A percentile compares a stretch with the other conserved stretches of the same genome.
Conservation (phyloP, 2,329 filamentous ascomycete species). For the Fonsecaea pugnacius region DNA sequence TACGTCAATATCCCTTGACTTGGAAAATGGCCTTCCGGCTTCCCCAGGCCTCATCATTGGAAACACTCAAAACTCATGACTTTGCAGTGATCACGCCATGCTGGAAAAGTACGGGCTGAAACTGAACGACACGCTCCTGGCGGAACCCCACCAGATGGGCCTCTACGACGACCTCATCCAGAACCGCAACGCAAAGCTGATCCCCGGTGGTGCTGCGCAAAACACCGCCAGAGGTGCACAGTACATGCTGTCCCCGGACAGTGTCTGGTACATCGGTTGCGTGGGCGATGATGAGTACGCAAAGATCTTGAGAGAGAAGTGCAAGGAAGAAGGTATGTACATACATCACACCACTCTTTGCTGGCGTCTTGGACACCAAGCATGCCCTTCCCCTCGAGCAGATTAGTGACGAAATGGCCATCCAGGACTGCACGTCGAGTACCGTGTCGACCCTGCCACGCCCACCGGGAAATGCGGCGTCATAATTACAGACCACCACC, state of each 20-base stretch:
- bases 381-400: neutral
- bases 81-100: constrained; percentile 73
- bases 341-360: constrained; percentile 9
- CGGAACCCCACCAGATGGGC: constrained; percentile 66
- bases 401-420: neutral
- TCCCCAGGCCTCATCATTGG: neutral
- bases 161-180: constrained; percentile 93
- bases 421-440: constrained; percentile 71
- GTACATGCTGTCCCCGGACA: constrained; percentile 90
- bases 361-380: neutral
- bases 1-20: constrained; percentile 44
- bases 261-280: constrained; percentile 89
- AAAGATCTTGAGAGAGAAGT: constrained; percentile 82
- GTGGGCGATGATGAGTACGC: constrained; percentile 96
- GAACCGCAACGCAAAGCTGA: constrained; percentile 90
- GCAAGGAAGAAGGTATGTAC: constrained; percentile 84
- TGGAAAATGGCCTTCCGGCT: constrained; percentile 1
- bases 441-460: constrained; percentile 82
- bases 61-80: constrained; percentile 4
- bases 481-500: constrained; percentile 95
- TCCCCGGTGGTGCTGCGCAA: constrained; percentile 94
- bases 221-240: constrained; percentile 92
- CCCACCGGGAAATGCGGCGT: constrained; percentile 94
- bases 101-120: constrained; percentile 93
- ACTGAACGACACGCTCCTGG: constrained; percentile 95